Base-by-base conservation (phyloP, 2,329 filamentous ascomycete genomes). In the Delphinella strobiligena region DNA sequence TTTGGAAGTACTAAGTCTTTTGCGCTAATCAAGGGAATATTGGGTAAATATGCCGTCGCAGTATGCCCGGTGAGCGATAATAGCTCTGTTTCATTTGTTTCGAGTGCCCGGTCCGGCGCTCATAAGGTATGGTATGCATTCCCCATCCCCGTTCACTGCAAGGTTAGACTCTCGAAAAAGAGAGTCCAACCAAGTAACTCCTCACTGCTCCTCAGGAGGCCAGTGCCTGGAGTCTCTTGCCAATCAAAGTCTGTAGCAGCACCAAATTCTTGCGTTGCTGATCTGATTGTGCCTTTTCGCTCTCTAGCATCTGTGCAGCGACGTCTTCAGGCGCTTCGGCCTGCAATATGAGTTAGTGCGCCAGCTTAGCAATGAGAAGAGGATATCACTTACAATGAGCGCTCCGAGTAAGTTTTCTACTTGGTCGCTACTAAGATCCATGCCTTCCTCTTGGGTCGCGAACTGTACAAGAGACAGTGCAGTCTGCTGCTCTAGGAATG, bases 381-480 rank as follows among this genome's bases (percentile, higher is more conserved):
- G 3, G 31, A 24, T 22, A 16, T 41, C 47, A 71, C 77, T 66
- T 64, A 82, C 78, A 47, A 82, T 65, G 47, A 84, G 66, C 38
- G 73, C 68, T 44, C 74, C 65, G 38, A 78, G 65, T 42, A 84
- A 67, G 37, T 58, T 59, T 40, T 66, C 56, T 31, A 68, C 54
- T 36, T 64, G 64, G 42, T 68, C 56, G 34, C 55, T 52, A 42
- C 54, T 61, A 36, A 78, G 54, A 22, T 66, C 63, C 36, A 73
- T 62, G 17, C 69, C 65, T 38, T 60, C 59, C 45, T 68, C 63
- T 47, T 67, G 66, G 40, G 65, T 66, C 35, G 68, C 63, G 29
- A 84, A 62, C 45, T 72, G 69, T 33, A 71, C 66, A 22, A 86
- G 65, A 44, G 75, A 77, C 44, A 84, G 66, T 4, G 77, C 78